These are phyloP conservation scores for Ceratocystis diversiconidia DNA, from an alignment of 2,329 filamentous ascomycete species.

Conservation along the genomic window DNA sequence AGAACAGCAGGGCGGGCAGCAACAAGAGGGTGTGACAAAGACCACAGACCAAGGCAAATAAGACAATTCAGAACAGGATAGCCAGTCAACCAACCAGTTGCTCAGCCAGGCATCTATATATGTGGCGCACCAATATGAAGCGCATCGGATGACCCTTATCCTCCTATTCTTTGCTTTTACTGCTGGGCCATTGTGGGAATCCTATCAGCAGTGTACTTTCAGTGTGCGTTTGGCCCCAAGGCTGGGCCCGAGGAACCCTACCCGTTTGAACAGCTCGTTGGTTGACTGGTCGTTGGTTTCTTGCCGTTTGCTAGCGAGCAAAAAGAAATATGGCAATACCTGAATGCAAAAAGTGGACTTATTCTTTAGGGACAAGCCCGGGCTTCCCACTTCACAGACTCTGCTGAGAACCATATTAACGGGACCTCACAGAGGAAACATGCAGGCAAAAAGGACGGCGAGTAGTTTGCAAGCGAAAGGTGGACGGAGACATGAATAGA, in stretches of 20 bases:
- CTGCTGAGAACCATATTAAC: background rate
- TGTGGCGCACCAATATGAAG: background rate
- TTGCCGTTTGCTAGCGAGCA: background rate
- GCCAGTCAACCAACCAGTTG: constrained; percentile 1
- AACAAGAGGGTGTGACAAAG: background rate
- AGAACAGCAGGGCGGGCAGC: background rate
- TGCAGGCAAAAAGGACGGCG: background rate
- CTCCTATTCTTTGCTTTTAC: background rate
- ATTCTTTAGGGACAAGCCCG: background rate
- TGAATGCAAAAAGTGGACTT: background rate
- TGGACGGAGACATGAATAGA: background rate
- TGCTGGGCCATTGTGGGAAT: background rate
- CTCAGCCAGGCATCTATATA: background rate
- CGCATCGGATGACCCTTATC: background rate
- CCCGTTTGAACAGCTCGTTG: background rate
- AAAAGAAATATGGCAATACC: background rate
- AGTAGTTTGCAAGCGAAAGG: background rate
- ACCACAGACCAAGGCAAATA: background rate
- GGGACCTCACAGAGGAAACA: background rate
- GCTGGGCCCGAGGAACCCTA: background rate
- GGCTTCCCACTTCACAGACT: background rate
- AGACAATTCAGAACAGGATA: constrained; percentile 4
- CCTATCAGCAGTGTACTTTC: background rate
- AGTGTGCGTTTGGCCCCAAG: background rate
- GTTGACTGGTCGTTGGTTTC: background rate